These are phyloP conservation scores for Sporothrix brasiliensis DNA, from an alignment of 2,329 filamentous ascomycete species.

Conservation along the genomic window DNA sequence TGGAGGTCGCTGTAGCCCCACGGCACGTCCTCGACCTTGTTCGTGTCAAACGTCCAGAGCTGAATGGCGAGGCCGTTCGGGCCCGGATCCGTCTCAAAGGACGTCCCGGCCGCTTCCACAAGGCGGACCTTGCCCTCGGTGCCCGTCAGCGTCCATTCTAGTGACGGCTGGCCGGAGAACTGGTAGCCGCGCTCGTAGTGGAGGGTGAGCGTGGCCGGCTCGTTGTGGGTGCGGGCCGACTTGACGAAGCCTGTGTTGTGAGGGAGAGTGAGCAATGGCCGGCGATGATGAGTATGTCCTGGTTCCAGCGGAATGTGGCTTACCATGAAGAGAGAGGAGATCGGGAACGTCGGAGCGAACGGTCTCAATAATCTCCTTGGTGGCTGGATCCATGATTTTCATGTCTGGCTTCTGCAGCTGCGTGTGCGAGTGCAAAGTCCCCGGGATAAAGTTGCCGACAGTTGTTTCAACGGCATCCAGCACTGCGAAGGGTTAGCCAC, in stretches of 20 bases:
- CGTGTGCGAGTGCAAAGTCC: background rate
- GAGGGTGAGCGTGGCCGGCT: slow-evolving; percentile 43
- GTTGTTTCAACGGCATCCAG: slow-evolving; percentile 1
- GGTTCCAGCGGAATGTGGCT: background rate
- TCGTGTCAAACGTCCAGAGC: slow-evolving; percentile 4
- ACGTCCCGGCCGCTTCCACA: background rate
- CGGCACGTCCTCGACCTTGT: background rate
- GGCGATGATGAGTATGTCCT: no score
- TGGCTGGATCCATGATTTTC: background rate
- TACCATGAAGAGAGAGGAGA: slow-evolving; percentile 2
- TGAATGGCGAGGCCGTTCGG: background rate
- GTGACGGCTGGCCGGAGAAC: slow-evolving; percentile 45
- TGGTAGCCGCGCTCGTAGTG: slow-evolving; percentile 53
- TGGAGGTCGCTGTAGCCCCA: slow-evolving; percentile 3
- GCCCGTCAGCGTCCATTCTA: background rate
- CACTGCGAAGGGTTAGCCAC: background rate
- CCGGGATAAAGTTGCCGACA: background rate
- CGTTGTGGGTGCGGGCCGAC: slow-evolving; percentile 40
- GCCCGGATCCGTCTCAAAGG: background rate
- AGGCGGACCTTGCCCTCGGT: slow-evolving; percentile 10
- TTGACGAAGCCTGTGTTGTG: background rate
- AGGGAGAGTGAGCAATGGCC: background rate
- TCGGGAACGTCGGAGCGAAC: slow-evolving; percentile 17
- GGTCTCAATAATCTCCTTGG: slow-evolving; percentile 1
- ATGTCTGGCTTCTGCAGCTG: slow-evolving; percentile 12